A percentile compares a stretch with the other conserved stretches of the same genome.
phyloP scores from a whole-genome alignment of 768 basidiomycete genomes.

The Hypsizygus marmoreus region DNA sequence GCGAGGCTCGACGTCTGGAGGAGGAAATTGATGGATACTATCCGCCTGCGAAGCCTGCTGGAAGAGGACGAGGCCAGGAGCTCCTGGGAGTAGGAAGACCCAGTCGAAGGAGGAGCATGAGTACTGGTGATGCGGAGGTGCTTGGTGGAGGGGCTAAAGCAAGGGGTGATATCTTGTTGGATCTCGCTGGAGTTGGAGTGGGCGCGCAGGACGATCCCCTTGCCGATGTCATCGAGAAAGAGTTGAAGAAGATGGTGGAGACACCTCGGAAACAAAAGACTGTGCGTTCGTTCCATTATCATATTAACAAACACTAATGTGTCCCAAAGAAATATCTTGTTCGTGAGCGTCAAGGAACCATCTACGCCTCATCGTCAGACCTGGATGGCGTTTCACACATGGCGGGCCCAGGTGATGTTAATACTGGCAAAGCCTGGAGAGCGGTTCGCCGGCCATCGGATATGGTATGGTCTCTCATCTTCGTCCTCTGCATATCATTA shows the following conservation, averaged over 20 bases:
- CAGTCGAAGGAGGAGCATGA: conserved; percentile 70
- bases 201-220: conserved; percentile 51
- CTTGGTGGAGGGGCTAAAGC: conserved; percentile 34
- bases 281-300: conserved; percentile 31
- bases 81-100: conserved; percentile 49
- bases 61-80: conserved; percentile 16
- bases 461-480: conserved; percentile 61
- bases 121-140: conserved; percentile 71
- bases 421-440: conserved; percentile 84
- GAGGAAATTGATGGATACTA: conserved; percentile 42
- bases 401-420: conserved; percentile 77
- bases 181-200: conserved; percentile 33
- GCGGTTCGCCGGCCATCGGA: conserved; percentile 88
- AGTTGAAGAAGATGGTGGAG: conserved; percentile 65
- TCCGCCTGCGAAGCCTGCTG: conserved; percentile 11
- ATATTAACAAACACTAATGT: conserved; percentile 7
- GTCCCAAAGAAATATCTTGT: conserved; percentile 72
- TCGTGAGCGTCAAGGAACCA: conserved; percentile 71
- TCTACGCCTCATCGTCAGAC: conserved; percentile 81
- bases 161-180: conserved; percentile 38
- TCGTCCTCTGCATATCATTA: conserved; percentile 11
- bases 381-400: conserved; percentile 71
- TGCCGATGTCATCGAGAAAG: conserved; percentile 71
- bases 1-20: conserved; percentile 59
- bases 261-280: conserved; percentile 38